phyloP scores from a whole-genome alignment of 208 protist genomes.

The Porcisia hertigi region DNA sequence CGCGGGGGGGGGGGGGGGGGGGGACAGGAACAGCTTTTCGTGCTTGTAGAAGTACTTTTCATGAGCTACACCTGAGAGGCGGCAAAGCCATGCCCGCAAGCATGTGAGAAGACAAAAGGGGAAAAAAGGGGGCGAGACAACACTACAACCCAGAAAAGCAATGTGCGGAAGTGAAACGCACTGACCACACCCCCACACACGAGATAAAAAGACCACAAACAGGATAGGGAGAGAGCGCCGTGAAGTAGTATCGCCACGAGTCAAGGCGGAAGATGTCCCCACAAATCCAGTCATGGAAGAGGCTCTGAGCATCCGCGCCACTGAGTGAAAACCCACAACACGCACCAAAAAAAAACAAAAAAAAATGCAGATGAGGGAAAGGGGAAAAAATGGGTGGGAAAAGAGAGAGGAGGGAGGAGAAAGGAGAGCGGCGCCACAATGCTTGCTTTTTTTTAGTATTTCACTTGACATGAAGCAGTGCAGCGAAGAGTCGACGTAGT shows the following conservation, averaged over 20 bases:
- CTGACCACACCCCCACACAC: neutral
- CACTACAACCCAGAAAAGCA: neutral
- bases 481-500: neutral
- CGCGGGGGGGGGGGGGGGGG: neutral
- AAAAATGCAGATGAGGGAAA: neutral
- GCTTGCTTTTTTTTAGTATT: too few species aligned
- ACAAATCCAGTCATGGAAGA: neutral
- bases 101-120: too few species aligned
- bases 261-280: neutral
- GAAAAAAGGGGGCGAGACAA: neutral
- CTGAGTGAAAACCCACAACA: neutral
- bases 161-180: neutral
- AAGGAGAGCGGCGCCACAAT: too few species aligned
- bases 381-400: neutral
- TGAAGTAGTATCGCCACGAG: neutral
- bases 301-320: neutral
- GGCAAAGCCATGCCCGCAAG: neutral
- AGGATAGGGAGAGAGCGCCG: neutral
- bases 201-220: neutral
- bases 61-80: neutral
- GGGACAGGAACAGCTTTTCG: neutral
- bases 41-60: neutral
- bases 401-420: constrained; percentile 2
- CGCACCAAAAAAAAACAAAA: neutral
- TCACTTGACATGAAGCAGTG: too few species aligned